Percentiles rank a stretch among this genome's conserved stretches.
phyloP scores from a whole-genome alignment of 139 green algal genomes.

The Chlamydomonas urium region DNA sequence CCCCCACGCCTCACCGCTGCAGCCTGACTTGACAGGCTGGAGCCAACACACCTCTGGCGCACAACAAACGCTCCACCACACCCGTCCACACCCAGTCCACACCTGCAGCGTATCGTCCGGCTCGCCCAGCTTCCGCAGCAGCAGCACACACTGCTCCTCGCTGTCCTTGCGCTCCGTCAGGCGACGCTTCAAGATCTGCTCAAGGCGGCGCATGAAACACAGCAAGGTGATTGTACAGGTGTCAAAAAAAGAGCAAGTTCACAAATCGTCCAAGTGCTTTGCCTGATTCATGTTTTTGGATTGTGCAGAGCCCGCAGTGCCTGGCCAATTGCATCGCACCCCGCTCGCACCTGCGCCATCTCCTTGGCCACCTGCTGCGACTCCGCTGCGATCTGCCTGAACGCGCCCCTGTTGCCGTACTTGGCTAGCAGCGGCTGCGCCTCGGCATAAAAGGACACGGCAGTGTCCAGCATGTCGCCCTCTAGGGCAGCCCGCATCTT shows the following conservation, averaged over 20 bases:
- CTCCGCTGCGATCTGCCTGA: slow-evolving; percentile 46
- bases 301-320: not conserved
- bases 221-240: not conserved
- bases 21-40: too few species aligned
- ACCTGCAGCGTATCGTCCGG: slow-evolving; percentile 72
- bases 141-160: slow-evolving; percentile 65
- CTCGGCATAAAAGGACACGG: slow-evolving; percentile 69
- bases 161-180: slow-evolving; percentile 62
- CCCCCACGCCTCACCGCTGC: too few species aligned
- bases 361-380: slow-evolving; percentile 55
- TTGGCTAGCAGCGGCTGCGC: slow-evolving; percentile 67
- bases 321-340: not conserved
- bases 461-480: slow-evolving; percentile 63
- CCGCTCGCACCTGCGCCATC: slow-evolving; percentile 21
- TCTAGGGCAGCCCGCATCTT: slow-evolving; percentile 55
- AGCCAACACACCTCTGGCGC: too few species aligned
- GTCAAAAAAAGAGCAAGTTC: not conserved
- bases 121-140: slow-evolving; percentile 75
- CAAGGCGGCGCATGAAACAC: not conserved
- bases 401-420: slow-evolving; percentile 65
- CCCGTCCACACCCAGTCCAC: slow-evolving; percentile 1
- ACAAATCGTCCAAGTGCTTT: too few species aligned
- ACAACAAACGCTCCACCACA: not conserved
- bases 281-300: too few species aligned
- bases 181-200: slow-evolving; percentile 46